Evolutionary conservation across 2,329 filamentous ascomycete genomes (phyloP).

Genomic region (Lachnellula willkommii): DNA sequence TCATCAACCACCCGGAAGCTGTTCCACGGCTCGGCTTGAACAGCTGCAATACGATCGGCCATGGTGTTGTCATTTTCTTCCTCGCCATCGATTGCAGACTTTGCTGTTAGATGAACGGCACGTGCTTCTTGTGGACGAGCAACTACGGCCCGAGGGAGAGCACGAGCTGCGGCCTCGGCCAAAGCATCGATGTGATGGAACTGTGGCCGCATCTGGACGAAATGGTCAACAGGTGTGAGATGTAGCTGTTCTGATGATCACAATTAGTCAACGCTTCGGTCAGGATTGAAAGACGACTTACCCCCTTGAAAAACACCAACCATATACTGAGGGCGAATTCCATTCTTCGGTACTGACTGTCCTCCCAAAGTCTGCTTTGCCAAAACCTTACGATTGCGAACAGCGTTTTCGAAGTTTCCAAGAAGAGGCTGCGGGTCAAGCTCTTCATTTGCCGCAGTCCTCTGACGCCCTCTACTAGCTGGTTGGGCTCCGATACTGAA

Average conservation of each 20-base stretch:
- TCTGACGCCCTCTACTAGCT: constrained; percentile 31
- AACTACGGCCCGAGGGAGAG: constrained; percentile 27
- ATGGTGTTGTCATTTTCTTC: constrained; percentile 64
- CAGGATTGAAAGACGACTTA: constrained; percentile 38
- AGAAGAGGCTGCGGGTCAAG: constrained; percentile 38
- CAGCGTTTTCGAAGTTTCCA: constrained; percentile 60
- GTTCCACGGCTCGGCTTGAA: constrained; percentile 80
- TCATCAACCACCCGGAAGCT: constrained; percentile 76
- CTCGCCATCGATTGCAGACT: constrained; percentile 65
- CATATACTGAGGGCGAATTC: constrained; percentile 65
- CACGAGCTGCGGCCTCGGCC: constrained; percentile 54
- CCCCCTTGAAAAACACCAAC: constrained; percentile 83
- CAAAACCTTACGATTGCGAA: constrained; percentile 66
- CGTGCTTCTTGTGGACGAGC: constrained; percentile 50
- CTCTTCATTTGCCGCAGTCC: constrained; percentile 42
- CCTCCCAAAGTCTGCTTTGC: constrained; percentile 81
- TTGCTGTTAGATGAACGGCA: constrained; percentile 82
- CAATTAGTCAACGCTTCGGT: constrained; percentile 2
- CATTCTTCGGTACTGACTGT: constrained; percentile 63
- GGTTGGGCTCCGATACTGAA: constrained; percentile 56
- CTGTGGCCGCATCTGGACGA: constrained; percentile 86
- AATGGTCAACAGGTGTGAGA: constrained; percentile 73
- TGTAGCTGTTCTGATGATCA: constrained; percentile 67
- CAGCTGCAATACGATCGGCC: constrained; percentile 66
- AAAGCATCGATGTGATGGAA: constrained; percentile 88